Conservation (phyloP, 306 rosid genomes). For the Malus asiatica region DNA sequence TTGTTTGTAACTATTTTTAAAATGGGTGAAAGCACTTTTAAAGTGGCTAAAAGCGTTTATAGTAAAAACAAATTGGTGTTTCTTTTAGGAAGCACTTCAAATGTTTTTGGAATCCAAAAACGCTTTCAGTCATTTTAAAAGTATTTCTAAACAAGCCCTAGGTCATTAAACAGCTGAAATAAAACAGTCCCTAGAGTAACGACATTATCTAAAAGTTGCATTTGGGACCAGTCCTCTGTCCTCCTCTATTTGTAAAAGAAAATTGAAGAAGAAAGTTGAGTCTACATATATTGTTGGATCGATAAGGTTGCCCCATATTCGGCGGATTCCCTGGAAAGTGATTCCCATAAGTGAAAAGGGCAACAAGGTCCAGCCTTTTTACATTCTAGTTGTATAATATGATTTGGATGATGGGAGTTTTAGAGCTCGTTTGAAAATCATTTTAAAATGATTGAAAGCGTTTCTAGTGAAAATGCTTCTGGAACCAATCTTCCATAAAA, state of each 20-base stretch:
- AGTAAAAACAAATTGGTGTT: too few relatives aligned
- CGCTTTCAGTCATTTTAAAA: too few relatives aligned
- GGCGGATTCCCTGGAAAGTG: conserved; percentile 17
- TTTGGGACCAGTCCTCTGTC: not conserved
- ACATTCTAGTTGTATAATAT: not conserved
- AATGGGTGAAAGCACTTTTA: too few relatives aligned
- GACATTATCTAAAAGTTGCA: not conserved
- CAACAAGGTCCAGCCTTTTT: not conserved
- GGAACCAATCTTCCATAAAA: too few relatives aligned
- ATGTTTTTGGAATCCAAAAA: too few relatives aligned
- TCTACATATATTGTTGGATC: not conserved
- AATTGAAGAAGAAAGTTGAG: not conserved
- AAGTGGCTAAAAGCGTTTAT: accelerated
- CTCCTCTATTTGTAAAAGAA: not conserved
- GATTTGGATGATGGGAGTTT: not conserved
- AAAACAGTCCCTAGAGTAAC: not conserved
- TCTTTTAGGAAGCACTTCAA: too few relatives aligned
- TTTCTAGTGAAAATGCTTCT: too few relatives aligned
- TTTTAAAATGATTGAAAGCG: too few relatives aligned
- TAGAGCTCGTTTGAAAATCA: accelerated
- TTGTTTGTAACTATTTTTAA: too few relatives aligned
- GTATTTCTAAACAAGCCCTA: too few relatives aligned
- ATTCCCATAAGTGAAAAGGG: conserved; percentile 1
- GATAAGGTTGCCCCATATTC: not conserved
- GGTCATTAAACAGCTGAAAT: not conserved